Evolutionary conservation across 805 yeast species (phyloP), one percentile per base, ranked within the genome.

Genomic region (Teunomyces atbi): DNA sequence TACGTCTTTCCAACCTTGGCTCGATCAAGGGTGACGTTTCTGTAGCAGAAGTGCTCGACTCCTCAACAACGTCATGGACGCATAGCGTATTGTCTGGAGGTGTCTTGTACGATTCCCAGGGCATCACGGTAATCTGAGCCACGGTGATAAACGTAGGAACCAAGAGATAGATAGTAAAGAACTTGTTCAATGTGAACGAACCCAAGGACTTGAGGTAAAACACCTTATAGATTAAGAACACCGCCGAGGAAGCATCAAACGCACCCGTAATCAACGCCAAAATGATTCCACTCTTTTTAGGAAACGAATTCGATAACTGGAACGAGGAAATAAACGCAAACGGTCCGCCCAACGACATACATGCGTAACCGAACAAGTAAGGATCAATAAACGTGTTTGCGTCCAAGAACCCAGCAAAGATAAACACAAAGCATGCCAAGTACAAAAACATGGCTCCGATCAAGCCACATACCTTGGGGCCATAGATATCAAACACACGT

Each of bases 261-360:
- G 84, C 82, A 13, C 84, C 83, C 1, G 83, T 78, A 46, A 79
- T 58, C 36, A 79, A 62, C 18, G 83, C 83, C 53, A 79, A 65
- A 16, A 79, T 68, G 11, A 76, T 61, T 6, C 84, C 84, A 15
- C 80, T 74, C 43, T 70, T 71, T 42, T 69, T 65, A 2, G 84
- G 84, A 60, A 79, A 79, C 3, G 83, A 69, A 55, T 79, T 79
- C 19, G 83, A 77, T 47, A 79, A 68, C 59, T 79, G 83, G 63
- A 79, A 79, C 5, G 78, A 73, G 6, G 83, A 77, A 52, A 79
- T 79, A 59, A 64, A 79, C 1, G 78, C 71, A 61, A 79, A 78
- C 13, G 83, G 83, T 3, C 84, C 83, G 28, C 83, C 84, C 45
- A 79, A 66, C 1, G 83, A 81, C 78, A 79, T 68, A 6, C 66